These are phyloP conservation scores for Mycena vitilis DNA, from an alignment of 768 basidiomycete genomes.

Conservation along the genomic window DNA sequence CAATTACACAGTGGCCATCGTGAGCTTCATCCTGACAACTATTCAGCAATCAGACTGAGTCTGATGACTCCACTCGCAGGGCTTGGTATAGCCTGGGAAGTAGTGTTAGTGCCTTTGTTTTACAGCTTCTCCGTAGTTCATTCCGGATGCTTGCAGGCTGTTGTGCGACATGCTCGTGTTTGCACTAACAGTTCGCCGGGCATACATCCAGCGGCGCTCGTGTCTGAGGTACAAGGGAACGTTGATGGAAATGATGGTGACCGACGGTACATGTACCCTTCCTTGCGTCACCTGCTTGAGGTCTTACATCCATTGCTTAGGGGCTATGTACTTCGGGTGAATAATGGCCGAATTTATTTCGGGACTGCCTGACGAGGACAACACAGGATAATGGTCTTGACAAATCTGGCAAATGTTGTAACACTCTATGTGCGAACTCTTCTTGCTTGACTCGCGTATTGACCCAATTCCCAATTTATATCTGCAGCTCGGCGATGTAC, in stretches of 20 bases:
- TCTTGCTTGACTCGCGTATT: too few relatives aligned
- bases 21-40: neutral
- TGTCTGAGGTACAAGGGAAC: conserved; percentile 1
- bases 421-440: conserved; percentile 23
- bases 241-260: conserved; percentile 16
- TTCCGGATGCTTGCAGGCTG: conserved; percentile 7
- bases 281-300: neutral
- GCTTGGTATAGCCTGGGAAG: conserved; percentile 28
- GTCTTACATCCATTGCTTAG: conserved; percentile 1
- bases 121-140: neutral
- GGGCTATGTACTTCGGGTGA: conserved; percentile 27
- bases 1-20: neutral
- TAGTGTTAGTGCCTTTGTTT: conserved; percentile 11
- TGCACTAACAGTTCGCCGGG: conserved; percentile 18
- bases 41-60: neutral
- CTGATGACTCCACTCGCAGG: neutral
- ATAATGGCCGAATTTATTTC: neutral
- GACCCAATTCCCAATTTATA: neutral
- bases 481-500: conserved; percentile 17
- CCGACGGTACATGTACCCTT: conserved; percentile 3
- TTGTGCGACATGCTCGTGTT: conserved; percentile 24
- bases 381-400: conserved; percentile 15
- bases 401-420: conserved; percentile 16
- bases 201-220: conserved; percentile 14
- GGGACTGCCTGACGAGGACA: neutral